These are phyloP conservation scores for Isoetes engelmannii DNA, from an alignment of 83 land plant genomes.

Conservation along the genomic window DNA sequence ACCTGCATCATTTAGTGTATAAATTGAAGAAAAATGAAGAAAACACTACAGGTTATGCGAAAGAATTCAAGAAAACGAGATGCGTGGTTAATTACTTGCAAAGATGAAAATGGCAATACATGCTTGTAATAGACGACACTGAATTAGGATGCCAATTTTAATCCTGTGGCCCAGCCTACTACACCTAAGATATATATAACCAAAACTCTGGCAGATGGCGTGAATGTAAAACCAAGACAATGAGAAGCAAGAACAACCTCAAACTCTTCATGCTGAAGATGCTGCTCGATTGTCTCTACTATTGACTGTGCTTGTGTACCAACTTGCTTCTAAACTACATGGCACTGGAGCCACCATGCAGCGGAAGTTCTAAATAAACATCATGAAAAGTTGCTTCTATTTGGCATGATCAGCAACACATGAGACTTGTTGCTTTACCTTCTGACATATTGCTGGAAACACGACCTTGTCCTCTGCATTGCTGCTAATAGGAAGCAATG, in stretches of 20 bases:
- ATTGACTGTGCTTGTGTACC: too few relatives aligned
- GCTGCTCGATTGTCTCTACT: too few relatives aligned
- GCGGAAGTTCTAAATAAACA: too few relatives aligned
- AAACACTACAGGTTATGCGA: background rate
- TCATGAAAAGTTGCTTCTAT: too few relatives aligned
- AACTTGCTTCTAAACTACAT: too few relatives aligned
- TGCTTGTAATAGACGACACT: constrained; percentile 27
- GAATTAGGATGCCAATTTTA: constrained; percentile 55
- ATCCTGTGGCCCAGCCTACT: constrained; percentile 71
- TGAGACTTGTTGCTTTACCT: too few relatives aligned
- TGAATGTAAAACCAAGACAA: constrained; percentile 45
- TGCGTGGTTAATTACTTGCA: constrained; percentile 30
- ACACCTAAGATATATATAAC: constrained; percentile 53
- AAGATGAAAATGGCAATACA: constrained; percentile 52
- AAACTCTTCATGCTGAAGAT: too few relatives aligned
- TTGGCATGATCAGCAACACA: too few relatives aligned
- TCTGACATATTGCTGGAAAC: too few relatives aligned
- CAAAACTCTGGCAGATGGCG: constrained; percentile 44
- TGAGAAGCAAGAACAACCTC: background rate
- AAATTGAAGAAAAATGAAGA: background rate
- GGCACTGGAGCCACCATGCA: too few relatives aligned
- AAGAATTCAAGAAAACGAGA: background rate
- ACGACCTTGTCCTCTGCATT: too few relatives aligned
- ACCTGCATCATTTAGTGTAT: background rate
- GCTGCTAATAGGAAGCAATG: background rate